Conservation (phyloP, 805 yeast species). For the Spathaspora passalidarum region DNA sequence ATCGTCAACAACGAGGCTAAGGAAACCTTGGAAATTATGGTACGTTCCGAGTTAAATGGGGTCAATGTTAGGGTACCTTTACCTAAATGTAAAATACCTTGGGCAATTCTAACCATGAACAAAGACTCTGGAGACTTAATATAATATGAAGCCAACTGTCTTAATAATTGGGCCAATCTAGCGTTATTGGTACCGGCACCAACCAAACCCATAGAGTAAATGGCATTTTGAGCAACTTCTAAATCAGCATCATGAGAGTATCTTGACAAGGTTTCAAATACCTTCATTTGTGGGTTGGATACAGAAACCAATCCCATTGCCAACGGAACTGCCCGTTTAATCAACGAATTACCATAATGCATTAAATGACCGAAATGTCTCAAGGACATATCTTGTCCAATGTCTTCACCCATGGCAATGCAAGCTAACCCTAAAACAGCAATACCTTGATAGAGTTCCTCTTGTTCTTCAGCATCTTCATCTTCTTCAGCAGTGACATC, state of each 20-base stretch:
- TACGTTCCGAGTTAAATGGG: slow-evolving; percentile 87
- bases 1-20: slow-evolving; percentile 87
- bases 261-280: slow-evolving; percentile 92
- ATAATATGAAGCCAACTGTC: slow-evolving; percentile 93
- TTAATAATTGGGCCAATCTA: slow-evolving; percentile 88
- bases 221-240: slow-evolving; percentile 92
- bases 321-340: slow-evolving; percentile 91
- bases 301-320: slow-evolving; percentile 97
- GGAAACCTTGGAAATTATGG: slow-evolving; percentile 81
- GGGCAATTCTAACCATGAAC: slow-evolving; percentile 91
- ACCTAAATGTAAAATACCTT: slow-evolving; percentile 92
- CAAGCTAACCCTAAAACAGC: slow-evolving; percentile 94
- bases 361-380: slow-evolving; percentile 96
- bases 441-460: slow-evolving; percentile 69
- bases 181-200: slow-evolving; percentile 99
- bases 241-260: slow-evolving; percentile 94
- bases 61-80: slow-evolving; percentile 90
- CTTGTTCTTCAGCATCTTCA: slow-evolving; percentile 42
- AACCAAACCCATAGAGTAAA: slow-evolving; percentile 94
- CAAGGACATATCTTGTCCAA: slow-evolving; percentile 95
- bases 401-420: slow-evolving; percentile 96
- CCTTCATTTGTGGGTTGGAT: slow-evolving; percentile 94
- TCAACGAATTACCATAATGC: slow-evolving; percentile 93
- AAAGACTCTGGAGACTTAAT: slow-evolving; percentile 85
- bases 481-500: slow-evolving; percentile 23